phyloP scores from a whole-genome alignment of 2,329 filamentous ascomycete species.

The Fusarium nelsonii region DNA sequence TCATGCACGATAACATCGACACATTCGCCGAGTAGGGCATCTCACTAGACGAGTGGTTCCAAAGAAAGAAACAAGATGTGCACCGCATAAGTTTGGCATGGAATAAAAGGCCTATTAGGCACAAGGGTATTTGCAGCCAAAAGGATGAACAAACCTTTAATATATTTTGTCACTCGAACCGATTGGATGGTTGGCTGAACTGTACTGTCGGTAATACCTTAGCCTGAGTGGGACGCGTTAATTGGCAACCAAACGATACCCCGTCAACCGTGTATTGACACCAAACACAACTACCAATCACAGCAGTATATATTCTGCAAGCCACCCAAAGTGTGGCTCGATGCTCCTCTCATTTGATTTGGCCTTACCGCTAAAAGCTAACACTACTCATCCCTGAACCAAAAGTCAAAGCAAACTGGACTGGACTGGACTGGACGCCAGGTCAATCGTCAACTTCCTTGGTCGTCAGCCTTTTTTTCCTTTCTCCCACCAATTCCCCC shows the following conservation, averaged over 20 bases:
- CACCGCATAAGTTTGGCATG: not conserved
- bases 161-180: not conserved
- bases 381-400: constrained; percentile 48
- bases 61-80: not conserved
- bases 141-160: constrained; percentile 10
- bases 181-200: not conserved
- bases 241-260: constrained; percentile 27
- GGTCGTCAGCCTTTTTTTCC: constrained; percentile 42
- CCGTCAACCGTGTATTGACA: constrained; percentile 37
- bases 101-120: not conserved
- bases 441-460: constrained; percentile 48
- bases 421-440: constrained; percentile 26
- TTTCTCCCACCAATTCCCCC: constrained; percentile 40
- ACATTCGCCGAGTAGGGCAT: not conserved
- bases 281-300: constrained; percentile 30
- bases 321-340: constrained; percentile 43
- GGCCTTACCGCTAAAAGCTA: constrained; percentile 33
- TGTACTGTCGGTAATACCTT: constrained; percentile 9
- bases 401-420: constrained; percentile 42
- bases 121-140: constrained; percentile 8
- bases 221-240: constrained; percentile 38
- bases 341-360: constrained; percentile 22
- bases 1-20: constrained; percentile 38
- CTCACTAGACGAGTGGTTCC: not conserved
- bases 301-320: constrained; percentile 7